These are phyloP conservation scores for Neofusicoccum cordaticola DNA, from an alignment of 2,329 filamentous ascomycete genomes.

Conservation along the genomic window DNA sequence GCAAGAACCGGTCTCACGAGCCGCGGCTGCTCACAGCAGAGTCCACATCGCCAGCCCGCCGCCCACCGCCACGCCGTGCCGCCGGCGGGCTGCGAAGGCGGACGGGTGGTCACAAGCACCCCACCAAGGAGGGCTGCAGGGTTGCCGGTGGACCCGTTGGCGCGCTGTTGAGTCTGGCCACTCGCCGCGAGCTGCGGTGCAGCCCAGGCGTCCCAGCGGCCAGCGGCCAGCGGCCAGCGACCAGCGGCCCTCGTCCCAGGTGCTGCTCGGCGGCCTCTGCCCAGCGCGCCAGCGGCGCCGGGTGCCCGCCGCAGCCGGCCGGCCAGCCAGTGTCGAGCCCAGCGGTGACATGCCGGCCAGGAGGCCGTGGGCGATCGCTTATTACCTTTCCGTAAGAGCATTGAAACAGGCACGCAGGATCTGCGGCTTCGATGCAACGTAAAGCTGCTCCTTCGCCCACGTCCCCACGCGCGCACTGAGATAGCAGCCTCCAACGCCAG, in stretches of 20 bases:
- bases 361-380: constrained; percentile 10
- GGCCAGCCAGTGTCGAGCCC: not conserved
- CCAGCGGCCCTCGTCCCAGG: not conserved
- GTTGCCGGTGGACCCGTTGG: not conserved
- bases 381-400: constrained; percentile 11
- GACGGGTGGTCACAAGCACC: not conserved
- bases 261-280: not conserved
- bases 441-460: constrained; percentile 10
- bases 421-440: constrained; percentile 13
- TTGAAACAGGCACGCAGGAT: constrained; percentile 15
- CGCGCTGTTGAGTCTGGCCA: not conserved
- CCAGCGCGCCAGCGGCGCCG: not conserved
- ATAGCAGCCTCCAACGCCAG: not conserved
- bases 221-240: not conserved
- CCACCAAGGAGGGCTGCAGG: not conserved
- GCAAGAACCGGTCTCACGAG: constrained; percentile 17
- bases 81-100: not conserved
- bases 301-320: not conserved
- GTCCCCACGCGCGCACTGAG: constrained; percentile 8
- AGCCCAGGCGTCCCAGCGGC: not conserved
- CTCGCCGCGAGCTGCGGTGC: not conserved
- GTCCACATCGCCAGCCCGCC: not conserved
- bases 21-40: not conserved
- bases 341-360: not conserved
- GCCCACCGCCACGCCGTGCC: constrained; percentile 2